phyloP scores from a whole-genome alignment of 441 rosid species.

The Gossypium gossypioides region DNA sequence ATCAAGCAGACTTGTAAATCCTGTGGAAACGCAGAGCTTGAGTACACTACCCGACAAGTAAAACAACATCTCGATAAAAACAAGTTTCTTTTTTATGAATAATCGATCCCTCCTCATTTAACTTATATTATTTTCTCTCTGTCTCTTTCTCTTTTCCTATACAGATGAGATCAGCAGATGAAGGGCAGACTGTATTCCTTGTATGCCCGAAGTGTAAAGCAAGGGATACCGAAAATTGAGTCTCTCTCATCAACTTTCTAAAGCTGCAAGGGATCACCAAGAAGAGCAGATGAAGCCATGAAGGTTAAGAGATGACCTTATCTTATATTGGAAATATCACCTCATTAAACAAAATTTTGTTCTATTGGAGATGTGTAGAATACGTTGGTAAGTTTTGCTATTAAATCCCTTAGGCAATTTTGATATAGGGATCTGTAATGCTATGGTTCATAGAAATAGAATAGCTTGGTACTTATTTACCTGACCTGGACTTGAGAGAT shows the following conservation, averaged over 20 bases:
- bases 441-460: neutral
- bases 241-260: neutral
- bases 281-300: neutral
- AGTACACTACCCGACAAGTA: conserved; percentile 45
- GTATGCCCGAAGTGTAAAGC: conserved; percentile 34
- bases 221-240: conserved; percentile 35
- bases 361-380: neutral
- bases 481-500: neutral
- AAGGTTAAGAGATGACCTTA: neutral
- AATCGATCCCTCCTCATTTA: neutral
- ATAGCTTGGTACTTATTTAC: neutral
- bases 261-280: neutral
- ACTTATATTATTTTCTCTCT: neutral
- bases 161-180: conserved; percentile 67
- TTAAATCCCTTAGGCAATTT: neutral
- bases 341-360: neutral
- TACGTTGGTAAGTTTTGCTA: neutral
- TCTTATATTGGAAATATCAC: neutral
- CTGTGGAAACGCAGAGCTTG: conserved; percentile 37
- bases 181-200: conserved; percentile 49
- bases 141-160: neutral
- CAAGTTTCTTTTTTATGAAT: neutral
- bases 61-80: neutral
- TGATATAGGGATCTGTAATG: neutral
- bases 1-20: conserved; percentile 34